Evolutionary conservation across 2,329 filamentous ascomycete species (phyloP).

Genomic region (Fusarium sp.): DNA sequence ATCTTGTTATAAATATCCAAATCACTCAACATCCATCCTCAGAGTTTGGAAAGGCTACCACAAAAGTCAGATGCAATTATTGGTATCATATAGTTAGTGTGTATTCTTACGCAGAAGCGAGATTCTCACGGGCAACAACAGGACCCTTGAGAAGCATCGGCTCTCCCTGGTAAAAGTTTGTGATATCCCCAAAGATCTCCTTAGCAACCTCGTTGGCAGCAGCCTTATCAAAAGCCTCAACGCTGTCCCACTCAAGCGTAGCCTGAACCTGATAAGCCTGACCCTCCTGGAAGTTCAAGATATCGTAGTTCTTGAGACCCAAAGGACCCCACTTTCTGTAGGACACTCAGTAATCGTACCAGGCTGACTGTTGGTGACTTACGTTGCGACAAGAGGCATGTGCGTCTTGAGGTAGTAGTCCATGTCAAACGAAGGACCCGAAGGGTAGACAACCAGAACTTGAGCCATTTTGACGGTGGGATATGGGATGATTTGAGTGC

Average conservation of each 20-base stretch:
- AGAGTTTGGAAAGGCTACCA: not conserved
- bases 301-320: constrained; percentile 42
- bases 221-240: constrained; percentile 37
- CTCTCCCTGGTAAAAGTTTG: constrained; percentile 30
- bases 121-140: constrained; percentile 16
- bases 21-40: not conserved
- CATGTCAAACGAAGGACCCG: constrained; percentile 44
- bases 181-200: constrained; percentile 42
- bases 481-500: not conserved
- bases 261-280: constrained; percentile 43
- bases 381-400: constrained; percentile 45
- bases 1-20: not conserved
- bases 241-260: constrained; percentile 38
- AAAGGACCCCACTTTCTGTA: constrained; percentile 35
- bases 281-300: constrained; percentile 35
- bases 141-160: constrained; percentile 43
- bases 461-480: constrained; percentile 36
- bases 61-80: not conserved
- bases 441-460: constrained; percentile 45
- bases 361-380: constrained; percentile 1
- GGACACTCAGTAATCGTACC: not conserved
- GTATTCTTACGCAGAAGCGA: constrained; percentile 8
- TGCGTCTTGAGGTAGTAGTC: constrained; percentile 46
- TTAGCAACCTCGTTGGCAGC: constrained; percentile 3
- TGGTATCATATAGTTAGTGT: not conserved